A percentile compares a stretch with the other conserved stretches of the same genome.
phyloP scores from a whole-genome alignment of 306 rosid species.

The Glycine soja region DNA sequence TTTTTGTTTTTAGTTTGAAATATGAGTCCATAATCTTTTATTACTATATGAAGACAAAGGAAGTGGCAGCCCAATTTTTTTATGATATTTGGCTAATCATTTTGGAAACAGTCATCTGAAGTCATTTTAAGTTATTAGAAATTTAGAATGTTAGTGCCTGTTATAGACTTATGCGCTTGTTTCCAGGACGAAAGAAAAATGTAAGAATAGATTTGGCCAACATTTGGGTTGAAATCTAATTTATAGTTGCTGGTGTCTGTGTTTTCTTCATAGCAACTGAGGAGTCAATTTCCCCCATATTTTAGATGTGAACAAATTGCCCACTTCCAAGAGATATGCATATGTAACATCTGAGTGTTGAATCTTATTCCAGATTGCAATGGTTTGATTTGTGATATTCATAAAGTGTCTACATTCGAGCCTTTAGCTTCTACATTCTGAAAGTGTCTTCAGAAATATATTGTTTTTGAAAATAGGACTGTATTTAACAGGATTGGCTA shows the following conservation, averaged over 20 bases:
- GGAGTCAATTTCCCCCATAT: background rate
- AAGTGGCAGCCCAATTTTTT: slow-evolving; percentile 8
- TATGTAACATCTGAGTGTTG: too few relatives aligned
- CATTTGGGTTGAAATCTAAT: slow-evolving; percentile 31
- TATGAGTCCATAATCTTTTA: background rate
- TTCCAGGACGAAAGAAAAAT: background rate
- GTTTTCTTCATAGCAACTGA: slow-evolving; percentile 16
- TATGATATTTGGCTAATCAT: slow-evolving; percentile 1
- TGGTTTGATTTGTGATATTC: too few relatives aligned
- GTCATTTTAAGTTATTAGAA: background rate
- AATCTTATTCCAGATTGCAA: too few relatives aligned
- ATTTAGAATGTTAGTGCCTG: background rate
- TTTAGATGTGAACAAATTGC: too few relatives aligned
- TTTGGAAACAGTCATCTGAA: slow-evolving; percentile 7
- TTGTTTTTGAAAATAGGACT: too few relatives aligned
- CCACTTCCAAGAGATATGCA: too few relatives aligned
- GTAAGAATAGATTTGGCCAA: background rate
- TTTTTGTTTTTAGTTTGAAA: background rate
- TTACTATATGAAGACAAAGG: background rate
- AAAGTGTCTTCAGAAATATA: too few relatives aligned
- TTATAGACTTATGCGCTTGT: background rate
- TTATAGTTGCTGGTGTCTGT: background rate
- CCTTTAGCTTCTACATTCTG: too few relatives aligned
- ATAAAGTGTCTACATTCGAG: too few relatives aligned
- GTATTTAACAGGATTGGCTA: too few relatives aligned